Conservation (phyloP, 1,284 basidiomycete species). For the Apiotrichum veenhuisii region DNA sequence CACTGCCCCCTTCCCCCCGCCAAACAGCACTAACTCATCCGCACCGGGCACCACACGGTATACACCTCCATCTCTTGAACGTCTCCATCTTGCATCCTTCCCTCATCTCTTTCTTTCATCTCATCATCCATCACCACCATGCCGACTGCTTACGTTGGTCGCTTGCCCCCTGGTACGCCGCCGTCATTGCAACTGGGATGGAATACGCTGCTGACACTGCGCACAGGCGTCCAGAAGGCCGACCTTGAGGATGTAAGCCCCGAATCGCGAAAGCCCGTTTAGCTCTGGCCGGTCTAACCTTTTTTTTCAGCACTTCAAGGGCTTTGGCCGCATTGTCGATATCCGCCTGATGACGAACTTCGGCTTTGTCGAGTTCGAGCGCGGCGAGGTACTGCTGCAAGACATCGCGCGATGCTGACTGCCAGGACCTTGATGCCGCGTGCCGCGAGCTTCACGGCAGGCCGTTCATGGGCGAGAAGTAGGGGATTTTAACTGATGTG, state of each 20-base stretch:
- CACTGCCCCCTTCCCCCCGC: too few relatives aligned
- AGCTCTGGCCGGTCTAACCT: neutral
- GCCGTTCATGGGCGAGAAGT: constrained; percentile 81
- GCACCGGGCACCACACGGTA: too few relatives aligned
- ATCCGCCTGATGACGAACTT: constrained; percentile 93
- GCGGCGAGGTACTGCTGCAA: constrained; percentile 56
- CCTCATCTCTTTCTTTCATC: neutral
- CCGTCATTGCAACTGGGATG: neutral
- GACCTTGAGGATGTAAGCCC: constrained; percentile 41
- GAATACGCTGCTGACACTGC: neutral
- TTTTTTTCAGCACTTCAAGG: constrained; percentile 69
- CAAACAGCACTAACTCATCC: too few relatives aligned
- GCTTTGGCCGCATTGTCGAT: constrained; percentile 79
- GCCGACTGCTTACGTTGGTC: constrained; percentile 45
- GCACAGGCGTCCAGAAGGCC: constrained; percentile 27
- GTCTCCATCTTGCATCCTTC: constrained; percentile 2
- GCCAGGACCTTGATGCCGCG: constrained; percentile 86
- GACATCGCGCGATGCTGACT: neutral
- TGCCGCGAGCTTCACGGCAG: constrained; percentile 80
- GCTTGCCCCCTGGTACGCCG: constrained; percentile 39
- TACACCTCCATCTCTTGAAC: too few relatives aligned
- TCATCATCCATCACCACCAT: constrained; percentile 19
- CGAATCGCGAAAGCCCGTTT: neutral
- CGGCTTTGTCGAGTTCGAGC: constrained; percentile 92
- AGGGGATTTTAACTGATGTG: constrained; percentile 30